Evolutionary conservation across 768 basidiomycete species (phyloP).

Genomic region (Leccinellum luteum): DNA sequence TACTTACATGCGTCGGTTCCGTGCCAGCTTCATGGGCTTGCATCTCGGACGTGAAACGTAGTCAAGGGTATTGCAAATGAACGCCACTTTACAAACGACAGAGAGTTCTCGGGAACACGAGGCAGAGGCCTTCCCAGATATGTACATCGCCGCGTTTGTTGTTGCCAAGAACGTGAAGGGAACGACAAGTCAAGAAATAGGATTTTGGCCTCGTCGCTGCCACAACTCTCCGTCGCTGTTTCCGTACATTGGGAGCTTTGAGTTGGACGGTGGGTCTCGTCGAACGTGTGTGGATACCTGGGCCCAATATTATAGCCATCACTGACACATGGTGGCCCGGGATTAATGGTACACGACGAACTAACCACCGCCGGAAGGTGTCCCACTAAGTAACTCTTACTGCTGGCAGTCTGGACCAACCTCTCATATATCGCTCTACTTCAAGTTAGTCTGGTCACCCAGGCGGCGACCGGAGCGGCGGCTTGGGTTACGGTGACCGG

Average conservation of each 20-base stretch:
- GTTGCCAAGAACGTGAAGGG: neutral
- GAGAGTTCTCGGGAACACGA: slow-evolving; percentile 13
- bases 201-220: neutral
- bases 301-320: neutral
- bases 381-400: neutral
- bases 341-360: neutral
- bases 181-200: neutral
- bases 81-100: slow-evolving; percentile 3
- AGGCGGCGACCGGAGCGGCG: too few species aligned
- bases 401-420: too few species aligned
- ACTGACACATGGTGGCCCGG: neutral
- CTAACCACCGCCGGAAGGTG: too few species aligned
- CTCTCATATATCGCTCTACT: too few species aligned
- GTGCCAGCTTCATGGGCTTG: neutral
- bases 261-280: neutral
- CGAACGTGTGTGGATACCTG: neutral
- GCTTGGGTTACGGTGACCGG: too few species aligned
- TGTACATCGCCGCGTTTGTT: slow-evolving; percentile 4
- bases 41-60: slow-evolving; percentile 1
- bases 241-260: neutral
- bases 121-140: slow-evolving; percentile 21
- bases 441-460: too few species aligned
- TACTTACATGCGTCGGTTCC: slow-evolving; percentile 5
- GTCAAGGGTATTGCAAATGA: slow-evolving; percentile 1
- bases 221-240: neutral